Evolutionary conservation across 306 rosid genomes (phyloP).

Genomic region (Acacia melanoxylon): DNA sequence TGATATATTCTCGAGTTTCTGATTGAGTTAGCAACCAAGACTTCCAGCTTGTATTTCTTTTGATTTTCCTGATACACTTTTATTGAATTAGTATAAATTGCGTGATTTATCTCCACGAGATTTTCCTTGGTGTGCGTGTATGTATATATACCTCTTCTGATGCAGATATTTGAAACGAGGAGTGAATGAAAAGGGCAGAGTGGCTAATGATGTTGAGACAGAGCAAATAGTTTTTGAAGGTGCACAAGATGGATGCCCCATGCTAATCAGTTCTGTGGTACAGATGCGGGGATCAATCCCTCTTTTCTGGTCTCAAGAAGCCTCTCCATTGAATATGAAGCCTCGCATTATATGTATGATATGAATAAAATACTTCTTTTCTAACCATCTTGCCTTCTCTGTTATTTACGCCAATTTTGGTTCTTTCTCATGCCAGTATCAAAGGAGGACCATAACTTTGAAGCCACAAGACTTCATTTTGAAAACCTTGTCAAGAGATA

Average conservation of each 20-base stretch:
- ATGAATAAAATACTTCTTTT: slow-evolving; percentile 11
- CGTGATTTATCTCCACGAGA: slow-evolving; percentile 11
- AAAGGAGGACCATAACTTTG: slow-evolving; percentile 61
- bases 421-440: slow-evolving; percentile 48
- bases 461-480: slow-evolving; percentile 92
- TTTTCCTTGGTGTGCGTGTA: slow-evolving; percentile 25
- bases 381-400: slow-evolving; percentile 12
- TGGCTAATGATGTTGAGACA: slow-evolving; percentile 98
- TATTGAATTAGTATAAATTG: slow-evolving; percentile 8
- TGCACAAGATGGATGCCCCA: slow-evolving; percentile 58
- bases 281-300: slow-evolving; percentile 97
- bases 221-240: slow-evolving; percentile 81
- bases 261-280: slow-evolving; percentile 88
- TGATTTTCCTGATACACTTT: slow-evolving; percentile 11
- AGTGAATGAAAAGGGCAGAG: slow-evolving; percentile 93
- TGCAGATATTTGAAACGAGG: slow-evolving; percentile 95
- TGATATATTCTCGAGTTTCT: slow-evolving; percentile 21
- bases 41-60: not conserved
- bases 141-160: slow-evolving; percentile 8
- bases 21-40: not conserved
- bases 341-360: slow-evolving; percentile 85
- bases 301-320: slow-evolving; percentile 96
- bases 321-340: slow-evolving; percentile 78
- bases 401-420: slow-evolving; percentile 13
- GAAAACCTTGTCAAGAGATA: slow-evolving; percentile 86